Base-by-base conservation (phyloP, 768 basidiomycete genomes). In the Termitomyces sp. region DNA sequence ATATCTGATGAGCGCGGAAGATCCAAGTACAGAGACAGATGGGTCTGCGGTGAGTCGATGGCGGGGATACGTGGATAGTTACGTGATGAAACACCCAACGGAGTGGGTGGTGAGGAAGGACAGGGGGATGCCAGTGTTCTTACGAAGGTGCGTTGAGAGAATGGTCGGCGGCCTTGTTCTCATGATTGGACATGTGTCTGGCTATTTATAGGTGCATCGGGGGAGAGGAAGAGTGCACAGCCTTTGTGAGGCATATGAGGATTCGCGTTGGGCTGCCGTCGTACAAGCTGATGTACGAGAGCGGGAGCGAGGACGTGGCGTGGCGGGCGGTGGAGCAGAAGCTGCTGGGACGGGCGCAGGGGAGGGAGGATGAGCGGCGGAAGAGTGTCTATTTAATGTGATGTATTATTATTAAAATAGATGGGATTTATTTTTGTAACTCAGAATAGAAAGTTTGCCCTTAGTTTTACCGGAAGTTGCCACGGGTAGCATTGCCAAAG, bases 11-110 rank as follows among this genome's bases (percentile, higher is more conserved):
- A 79, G 83, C 30, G 49, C 76, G 28, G 79, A 82, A 56, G 90
- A 92, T 68, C 80, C 88, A 30, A 91, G 88, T 64, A 77, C 83
- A 50, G 78, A 82, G 60, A 79, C 79, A 26, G 82, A 82, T 55
- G 79, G 79, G 49, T 75, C 78, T 12, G 65, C 77, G 38, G 59
- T 72, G 16, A 77, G 75, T 47, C 84, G 89, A 55, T 93, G 91
- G 91, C 74, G 83, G 51, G 87, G 83, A 68, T 92, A 93, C 66
- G 74, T 88, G 59, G 84, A 85, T 66, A 85, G 86, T 41, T 93
- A 86, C 66, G 85, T 88, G 62, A 79, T 87, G 76, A 79, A 76
- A 44, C 77, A 87, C 61, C 82, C 85, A 6, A 91, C 88, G 13
- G 90, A 91, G 65, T 89, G 89, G 89, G 44, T 81, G 46, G 81